phyloP scores from a whole-genome alignment of 2,329 filamentous ascomycete species.

The Zymoseptoria pseudotritici region DNA sequence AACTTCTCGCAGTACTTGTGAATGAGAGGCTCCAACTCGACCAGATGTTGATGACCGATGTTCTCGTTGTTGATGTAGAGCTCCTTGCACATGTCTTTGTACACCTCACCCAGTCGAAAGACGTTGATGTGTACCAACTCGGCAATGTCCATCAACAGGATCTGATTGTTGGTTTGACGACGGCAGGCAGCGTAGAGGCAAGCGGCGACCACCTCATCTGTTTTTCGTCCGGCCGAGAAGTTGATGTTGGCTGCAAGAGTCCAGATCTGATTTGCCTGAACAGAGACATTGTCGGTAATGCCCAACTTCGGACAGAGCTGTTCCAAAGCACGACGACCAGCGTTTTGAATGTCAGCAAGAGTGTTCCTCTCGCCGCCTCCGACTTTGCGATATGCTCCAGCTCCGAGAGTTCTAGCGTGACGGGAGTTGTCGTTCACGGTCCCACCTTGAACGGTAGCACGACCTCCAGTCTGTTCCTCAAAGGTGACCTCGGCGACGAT shows the following conservation, averaged over 20 bases:
- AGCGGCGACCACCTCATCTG: constrained; percentile 79
- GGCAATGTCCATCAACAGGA: constrained; percentile 93
- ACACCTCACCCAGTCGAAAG: neutral
- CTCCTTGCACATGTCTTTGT: constrained; percentile 69
- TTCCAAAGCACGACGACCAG: constrained; percentile 37
- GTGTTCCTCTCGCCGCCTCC: constrained; percentile 43
- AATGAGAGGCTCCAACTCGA: constrained; percentile 80
- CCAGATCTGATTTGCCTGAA: constrained; percentile 37
- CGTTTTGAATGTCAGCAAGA: constrained; percentile 49
- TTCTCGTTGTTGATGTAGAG: constrained; percentile 52
- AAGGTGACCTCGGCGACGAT: constrained; percentile 91
- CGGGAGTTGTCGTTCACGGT: constrained; percentile 82
- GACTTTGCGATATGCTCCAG: constrained; percentile 38
- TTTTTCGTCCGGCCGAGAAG: constrained; percentile 75
- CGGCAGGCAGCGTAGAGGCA: constrained; percentile 86
- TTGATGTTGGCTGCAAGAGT: constrained; percentile 50
- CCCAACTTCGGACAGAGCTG: constrained; percentile 33
- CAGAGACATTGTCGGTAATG: constrained; percentile 30
- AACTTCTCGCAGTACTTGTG: constrained; percentile 85
- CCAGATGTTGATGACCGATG: constrained; percentile 48
- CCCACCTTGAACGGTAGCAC: constrained; percentile 83
- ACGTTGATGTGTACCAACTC: constrained; percentile 48
- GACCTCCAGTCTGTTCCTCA: constrained; percentile 76
- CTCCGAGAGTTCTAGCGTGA: constrained; percentile 57
- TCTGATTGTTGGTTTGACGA: constrained; percentile 66